Conservation (phyloP, 257 asterid species). For the Solanum megistacrolobum region DNA sequence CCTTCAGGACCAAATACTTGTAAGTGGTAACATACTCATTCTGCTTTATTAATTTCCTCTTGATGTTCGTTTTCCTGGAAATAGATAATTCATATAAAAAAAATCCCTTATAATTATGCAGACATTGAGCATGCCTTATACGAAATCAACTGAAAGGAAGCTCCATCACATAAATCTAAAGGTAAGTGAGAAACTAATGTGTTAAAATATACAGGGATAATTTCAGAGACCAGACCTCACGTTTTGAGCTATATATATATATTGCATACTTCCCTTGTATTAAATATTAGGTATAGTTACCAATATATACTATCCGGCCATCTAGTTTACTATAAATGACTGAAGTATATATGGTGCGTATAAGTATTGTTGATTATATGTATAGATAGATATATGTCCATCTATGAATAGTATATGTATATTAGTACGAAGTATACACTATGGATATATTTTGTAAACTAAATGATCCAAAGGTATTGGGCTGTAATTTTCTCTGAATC, state of each 20-base stretch:
- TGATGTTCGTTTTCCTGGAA: neutral
- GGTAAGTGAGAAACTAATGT: neutral
- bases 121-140: constrained; percentile 15
- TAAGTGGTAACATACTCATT: neutral
- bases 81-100: neutral
- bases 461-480: neutral
- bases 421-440: neutral
- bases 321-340: neutral
- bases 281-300: neutral
- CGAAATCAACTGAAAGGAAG: constrained; percentile 8
- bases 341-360: neutral
- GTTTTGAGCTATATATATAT: neutral
- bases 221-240: neutral
- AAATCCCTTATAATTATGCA: neutral
- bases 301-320: neutral
- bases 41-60: neutral
- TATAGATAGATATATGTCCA: too few relatives aligned
- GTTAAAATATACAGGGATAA: neutral
- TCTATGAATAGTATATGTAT: neutral
- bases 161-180: neutral
- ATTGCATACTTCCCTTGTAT: neutral
- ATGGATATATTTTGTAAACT: neutral
- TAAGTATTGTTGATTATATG: neutral
- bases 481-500: neutral
- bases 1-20: constrained; percentile 26